phyloP scores from a whole-genome alignment of 2,329 filamentous ascomycete genomes.

The Trichoderma asperellum region DNA sequence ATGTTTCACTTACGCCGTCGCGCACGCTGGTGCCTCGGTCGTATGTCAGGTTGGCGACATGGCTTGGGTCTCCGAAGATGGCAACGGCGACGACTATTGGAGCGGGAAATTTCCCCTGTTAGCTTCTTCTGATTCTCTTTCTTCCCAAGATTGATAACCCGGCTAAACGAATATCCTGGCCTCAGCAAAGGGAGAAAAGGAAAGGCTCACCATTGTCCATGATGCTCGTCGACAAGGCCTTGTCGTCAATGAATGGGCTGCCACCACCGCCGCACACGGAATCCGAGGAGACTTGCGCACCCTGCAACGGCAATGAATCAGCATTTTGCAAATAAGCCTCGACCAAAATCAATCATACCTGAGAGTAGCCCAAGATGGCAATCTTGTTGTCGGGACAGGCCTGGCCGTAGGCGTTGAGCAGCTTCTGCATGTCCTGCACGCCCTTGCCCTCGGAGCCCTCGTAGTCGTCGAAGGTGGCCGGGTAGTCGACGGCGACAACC shows the following conservation, averaged over 20 bases:
- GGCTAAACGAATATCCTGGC: background rate
- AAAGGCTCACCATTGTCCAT: constrained; percentile 42
- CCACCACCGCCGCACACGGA: constrained; percentile 45
- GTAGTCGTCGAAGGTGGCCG: constrained; percentile 44
- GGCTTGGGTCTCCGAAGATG: constrained; percentile 49
- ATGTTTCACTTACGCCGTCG: constrained; percentile 42
- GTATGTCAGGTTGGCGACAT: constrained; percentile 44
- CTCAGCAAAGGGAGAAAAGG: background rate
- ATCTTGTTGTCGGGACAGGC: constrained; percentile 47
- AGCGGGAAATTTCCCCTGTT: background rate
- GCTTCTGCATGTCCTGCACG: constrained; percentile 38
- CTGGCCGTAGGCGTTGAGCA: constrained; percentile 40
- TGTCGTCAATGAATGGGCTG: constrained; percentile 34
- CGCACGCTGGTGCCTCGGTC: constrained; percentile 44
- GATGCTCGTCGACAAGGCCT: constrained; percentile 37
- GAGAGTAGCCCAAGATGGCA: constrained; percentile 49
- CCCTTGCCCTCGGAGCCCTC: constrained; percentile 43
- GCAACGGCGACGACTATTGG: constrained; percentile 46
- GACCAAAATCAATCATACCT: constrained; percentile 36
- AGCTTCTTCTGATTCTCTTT: background rate
- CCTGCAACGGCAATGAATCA: constrained; percentile 34
- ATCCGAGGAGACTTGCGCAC: constrained; percentile 46
- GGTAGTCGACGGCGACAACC: constrained; percentile 45
- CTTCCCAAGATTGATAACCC: background rate
- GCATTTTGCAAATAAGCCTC: background rate